phyloP scores from a whole-genome alignment of 345 rosid species.

The Excoecaria agallocha region DNA sequence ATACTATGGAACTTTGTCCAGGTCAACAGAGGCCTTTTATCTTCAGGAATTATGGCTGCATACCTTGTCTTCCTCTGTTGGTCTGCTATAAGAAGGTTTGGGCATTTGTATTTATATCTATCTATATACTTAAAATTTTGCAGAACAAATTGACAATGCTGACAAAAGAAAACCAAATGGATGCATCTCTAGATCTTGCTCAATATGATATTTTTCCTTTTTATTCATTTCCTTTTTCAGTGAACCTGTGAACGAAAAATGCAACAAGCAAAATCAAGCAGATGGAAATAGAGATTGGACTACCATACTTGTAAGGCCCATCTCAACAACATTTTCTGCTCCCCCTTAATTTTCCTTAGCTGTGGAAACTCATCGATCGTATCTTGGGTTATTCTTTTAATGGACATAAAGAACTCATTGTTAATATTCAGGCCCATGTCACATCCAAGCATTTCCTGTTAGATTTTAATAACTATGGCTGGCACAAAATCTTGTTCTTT shows the following conservation, averaged over 20 bases:
- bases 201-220: background rate
- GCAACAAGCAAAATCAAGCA: constrained; percentile 44
- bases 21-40: constrained; percentile 75
- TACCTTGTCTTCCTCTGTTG: constrained; percentile 89
- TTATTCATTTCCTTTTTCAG: constrained; percentile 35
- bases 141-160: no score
- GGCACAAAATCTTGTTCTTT: no score
- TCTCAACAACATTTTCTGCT: background rate
- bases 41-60: constrained; percentile 85
- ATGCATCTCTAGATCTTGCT: background rate
- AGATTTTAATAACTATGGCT: no score
- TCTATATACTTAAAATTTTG: no score
- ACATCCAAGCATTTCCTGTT: no score
- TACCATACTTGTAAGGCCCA: constrained; percentile 57
- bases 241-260: constrained; percentile 60
- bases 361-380: no score
- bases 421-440: no score
- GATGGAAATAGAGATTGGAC: constrained; percentile 58
- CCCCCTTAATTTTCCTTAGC: no score
- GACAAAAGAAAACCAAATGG: no score
- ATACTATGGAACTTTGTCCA: constrained; percentile 14
- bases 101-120: background rate
- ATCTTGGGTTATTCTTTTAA: no score
- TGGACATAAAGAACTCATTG: no score
- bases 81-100: constrained; percentile 93